Evolutionary conservation across 2,329 filamentous ascomycete species (phyloP), one percentile per base, ranked within the genome.

Genomic region (Calonectria pseudoreteaudii): DNA sequence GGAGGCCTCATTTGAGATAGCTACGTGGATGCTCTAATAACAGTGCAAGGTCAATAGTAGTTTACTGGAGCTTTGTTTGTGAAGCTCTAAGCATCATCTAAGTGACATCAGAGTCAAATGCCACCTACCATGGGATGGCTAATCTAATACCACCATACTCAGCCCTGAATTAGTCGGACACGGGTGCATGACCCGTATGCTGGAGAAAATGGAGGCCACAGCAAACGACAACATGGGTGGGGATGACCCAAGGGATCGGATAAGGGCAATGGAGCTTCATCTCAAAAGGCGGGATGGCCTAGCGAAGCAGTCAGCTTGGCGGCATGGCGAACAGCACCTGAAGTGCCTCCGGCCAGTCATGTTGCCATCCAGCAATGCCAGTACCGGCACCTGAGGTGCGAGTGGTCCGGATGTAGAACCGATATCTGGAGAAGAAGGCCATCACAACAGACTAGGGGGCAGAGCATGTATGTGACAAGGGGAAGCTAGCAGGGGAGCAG

Each of bases 241-340:
- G 41, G 56, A 56, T 65, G 66, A 65, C 66, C 70, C 66, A 68
- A 52, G 53, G 28, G 66, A 31, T 44, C 26, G 69, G 62, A 50
- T 50, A 67, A 58, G 44, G 30, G 67, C 31, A 13, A 70, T 62
- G 28, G 31, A 69, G 66, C 66, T 69, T 34, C 66, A 66, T 69
- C 44, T 64, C 56, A 73, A 70, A 73, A 73, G 66, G 71, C 71
- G 71, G 66, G 66, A 73, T 66, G 47, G 26, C 30, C 60, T 60
- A 66, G 66, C 66, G 50, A 71, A 58, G 65, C 30, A 49, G 72
- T 71, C 64, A 71, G 68, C 72, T 74, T 58, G 72, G 34, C 49
- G 68, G 68, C 36, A 71, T 71, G 49, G 44, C 56, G 72, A 69
- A 73, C 66, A 56, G 66, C 47, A 67, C 44, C 52, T 58, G 5